phyloP scores from a whole-genome alignment of 2,329 filamentous ascomycete genomes.

The Hypomyces perniciosus region DNA sequence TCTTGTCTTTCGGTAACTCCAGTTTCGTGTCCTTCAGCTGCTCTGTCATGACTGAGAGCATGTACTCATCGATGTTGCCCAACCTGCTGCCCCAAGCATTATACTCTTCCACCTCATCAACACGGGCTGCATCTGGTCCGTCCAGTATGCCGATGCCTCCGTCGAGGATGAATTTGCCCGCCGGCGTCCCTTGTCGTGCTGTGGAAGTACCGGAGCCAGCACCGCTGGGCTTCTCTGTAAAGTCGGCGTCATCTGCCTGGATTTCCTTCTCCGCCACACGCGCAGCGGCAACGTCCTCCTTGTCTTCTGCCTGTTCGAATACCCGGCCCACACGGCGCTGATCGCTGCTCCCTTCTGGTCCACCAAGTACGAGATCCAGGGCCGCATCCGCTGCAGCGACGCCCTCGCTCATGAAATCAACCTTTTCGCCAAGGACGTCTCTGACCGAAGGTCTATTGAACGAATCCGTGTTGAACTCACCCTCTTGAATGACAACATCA shows the following conservation, averaged over 20 bases:
- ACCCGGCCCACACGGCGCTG: constrained; percentile 60
- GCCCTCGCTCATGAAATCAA: constrained; percentile 41
- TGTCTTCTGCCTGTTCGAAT: constrained; percentile 85
- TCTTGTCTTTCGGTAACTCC: constrained; percentile 60
- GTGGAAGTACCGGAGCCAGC: constrained; percentile 44
- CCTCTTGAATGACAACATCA: constrained; percentile 96
- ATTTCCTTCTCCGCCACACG: constrained; percentile 85
- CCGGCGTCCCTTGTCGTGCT: constrained; percentile 47
- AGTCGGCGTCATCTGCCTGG: constrained; percentile 78
- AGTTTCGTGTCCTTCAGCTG: constrained; percentile 53
- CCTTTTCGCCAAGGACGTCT: constrained; percentile 59
- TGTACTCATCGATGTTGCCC: constrained; percentile 66
- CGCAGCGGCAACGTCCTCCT: constrained; percentile 84
- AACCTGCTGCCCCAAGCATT: constrained; percentile 56
- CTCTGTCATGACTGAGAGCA: constrained; percentile 63
- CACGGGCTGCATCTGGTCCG: constrained; percentile 27
- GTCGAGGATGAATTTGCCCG: constrained; percentile 28
- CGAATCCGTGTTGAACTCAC: constrained; percentile 95
- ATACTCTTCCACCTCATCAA: constrained; percentile 39
- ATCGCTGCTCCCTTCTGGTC: constrained; percentile 54
- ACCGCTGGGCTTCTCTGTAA: constrained; percentile 57
- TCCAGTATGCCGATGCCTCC: constrained; percentile 22
- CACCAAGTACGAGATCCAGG: constrained; percentile 78
- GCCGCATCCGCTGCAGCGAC: constrained; percentile 72
- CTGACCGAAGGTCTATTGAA: constrained; percentile 73